phyloP scores from a whole-genome alignment of 2,329 filamentous ascomycete species.

The Cladophialophora immunda region DNA sequence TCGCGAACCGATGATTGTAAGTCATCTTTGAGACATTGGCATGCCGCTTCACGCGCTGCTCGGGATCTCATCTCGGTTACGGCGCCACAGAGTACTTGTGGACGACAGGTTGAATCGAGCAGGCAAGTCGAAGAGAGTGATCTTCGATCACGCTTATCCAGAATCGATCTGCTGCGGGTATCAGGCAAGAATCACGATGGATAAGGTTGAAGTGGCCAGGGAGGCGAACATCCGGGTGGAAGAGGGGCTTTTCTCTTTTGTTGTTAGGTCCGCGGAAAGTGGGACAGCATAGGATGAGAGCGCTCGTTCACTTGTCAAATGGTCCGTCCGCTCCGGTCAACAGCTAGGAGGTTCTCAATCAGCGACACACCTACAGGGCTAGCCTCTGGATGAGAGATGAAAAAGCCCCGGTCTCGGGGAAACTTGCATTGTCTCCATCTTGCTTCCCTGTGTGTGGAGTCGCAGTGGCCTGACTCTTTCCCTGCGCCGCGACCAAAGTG shows the following conservation, averaged over 20 bases:
- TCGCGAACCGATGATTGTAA: constrained; percentile 2
- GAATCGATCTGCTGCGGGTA: constrained; percentile 13
- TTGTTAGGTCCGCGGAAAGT: neutral
- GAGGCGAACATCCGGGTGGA: neutral
- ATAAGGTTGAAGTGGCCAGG: neutral
- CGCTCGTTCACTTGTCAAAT: neutral
- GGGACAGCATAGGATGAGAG: neutral
- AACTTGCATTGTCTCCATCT: neutral
- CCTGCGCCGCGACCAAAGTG: neutral
- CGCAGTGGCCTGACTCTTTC: neutral
- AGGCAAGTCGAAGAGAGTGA: constrained; percentile 34
- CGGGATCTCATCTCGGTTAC: constrained; percentile 36
- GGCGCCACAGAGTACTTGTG: constrained; percentile 17
- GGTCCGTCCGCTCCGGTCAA: neutral
- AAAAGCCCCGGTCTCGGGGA: constrained; percentile 1
- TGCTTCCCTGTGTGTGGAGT: neutral
- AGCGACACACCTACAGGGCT: neutral
- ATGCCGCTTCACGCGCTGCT: constrained; percentile 30
- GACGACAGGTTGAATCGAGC: constrained; percentile 30
- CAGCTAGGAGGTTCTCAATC: neutral
- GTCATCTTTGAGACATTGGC: constrained; percentile 22
- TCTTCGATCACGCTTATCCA: constrained; percentile 34
- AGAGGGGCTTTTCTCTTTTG: neutral
- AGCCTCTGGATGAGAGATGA: neutral
- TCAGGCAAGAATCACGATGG: neutral